phyloP scores from a whole-genome alignment of 352 stramenopile genomes.

The Phytophthora tubulina region DNA sequence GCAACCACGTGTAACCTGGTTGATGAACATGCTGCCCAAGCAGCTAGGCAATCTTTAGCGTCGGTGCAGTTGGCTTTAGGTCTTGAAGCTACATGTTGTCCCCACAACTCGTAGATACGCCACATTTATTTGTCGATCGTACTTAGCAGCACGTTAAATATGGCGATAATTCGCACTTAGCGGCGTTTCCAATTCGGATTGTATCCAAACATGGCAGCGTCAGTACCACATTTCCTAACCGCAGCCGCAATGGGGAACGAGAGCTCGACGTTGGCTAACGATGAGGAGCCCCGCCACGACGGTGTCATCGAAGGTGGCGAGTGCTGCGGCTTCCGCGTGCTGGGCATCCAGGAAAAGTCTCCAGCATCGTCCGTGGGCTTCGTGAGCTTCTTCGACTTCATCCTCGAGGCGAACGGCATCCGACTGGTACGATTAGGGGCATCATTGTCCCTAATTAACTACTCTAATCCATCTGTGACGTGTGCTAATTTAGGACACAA shows the following conservation, averaged over 20 bases:
- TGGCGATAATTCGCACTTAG: constrained; percentile 28
- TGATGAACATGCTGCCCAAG: no score
- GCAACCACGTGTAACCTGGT: no score
- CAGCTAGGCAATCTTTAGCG: no score
- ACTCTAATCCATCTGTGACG: constrained; percentile 8
- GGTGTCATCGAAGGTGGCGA: constrained; percentile 66
- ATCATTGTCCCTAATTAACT: constrained; percentile 9
- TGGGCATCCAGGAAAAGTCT: constrained; percentile 97
- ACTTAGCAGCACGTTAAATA: background rate
- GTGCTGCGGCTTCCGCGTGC: constrained; percentile 93
- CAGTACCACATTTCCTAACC: background rate
- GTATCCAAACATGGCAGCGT: constrained; percentile 6
- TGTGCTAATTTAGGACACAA: constrained; percentile 63
- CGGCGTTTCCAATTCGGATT: background rate
- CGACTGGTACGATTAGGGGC: constrained; percentile 51
- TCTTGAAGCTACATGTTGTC: background rate
- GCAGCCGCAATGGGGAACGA: constrained; percentile 58
- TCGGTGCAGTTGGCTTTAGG: background rate
- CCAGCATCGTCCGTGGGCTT: constrained; percentile 93
- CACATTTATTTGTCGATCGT: background rate
- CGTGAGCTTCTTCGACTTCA: constrained; percentile 98
- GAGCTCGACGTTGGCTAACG: constrained; percentile 42
- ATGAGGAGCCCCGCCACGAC: constrained; percentile 19
- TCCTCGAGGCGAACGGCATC: constrained; percentile 94
- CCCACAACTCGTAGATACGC: background rate